phyloP scores from a whole-genome alignment of 2,329 filamentous ascomycete species.

The Fusarium abutilonis region DNA sequence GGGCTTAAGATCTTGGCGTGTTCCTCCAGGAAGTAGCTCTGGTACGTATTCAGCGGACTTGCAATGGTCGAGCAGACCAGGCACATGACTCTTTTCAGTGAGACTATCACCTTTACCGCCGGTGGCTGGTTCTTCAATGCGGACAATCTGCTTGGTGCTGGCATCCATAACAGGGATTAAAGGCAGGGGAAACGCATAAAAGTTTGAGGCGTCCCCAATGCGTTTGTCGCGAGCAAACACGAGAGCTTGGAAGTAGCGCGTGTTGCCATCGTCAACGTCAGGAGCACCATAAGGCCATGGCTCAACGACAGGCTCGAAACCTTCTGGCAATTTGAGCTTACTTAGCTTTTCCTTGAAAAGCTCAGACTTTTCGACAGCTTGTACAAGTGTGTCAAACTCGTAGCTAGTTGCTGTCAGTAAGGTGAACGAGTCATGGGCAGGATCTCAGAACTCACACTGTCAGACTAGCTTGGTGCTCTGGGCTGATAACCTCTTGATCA shows the following conservation, averaged over 20 bases:
- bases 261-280: constrained; percentile 46
- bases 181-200: constrained; percentile 64
- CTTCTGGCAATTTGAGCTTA: constrained; percentile 43
- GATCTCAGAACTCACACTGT: constrained; percentile 40
- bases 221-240: constrained; percentile 48
- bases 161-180: constrained; percentile 56
- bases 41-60: constrained; percentile 53
- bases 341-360: constrained; percentile 48
- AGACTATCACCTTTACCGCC: constrained; percentile 46
- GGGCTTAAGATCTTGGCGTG: constrained; percentile 65
- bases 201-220: constrained; percentile 61
- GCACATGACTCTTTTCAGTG: constrained; percentile 26
- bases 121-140: constrained; percentile 50
- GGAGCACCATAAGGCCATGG: constrained; percentile 50
- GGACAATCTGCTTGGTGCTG: constrained; percentile 46
- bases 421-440: accelerated
- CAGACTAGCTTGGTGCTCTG: constrained; percentile 46
- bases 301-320: constrained; percentile 48
- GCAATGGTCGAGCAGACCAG: constrained; percentile 47
- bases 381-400: constrained; percentile 51
- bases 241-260: constrained; percentile 49
- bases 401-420: constrained; percentile 28
- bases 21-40: constrained; percentile 54
- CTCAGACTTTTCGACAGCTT: constrained; percentile 44
- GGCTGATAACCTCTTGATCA: constrained; percentile 43